These are phyloP conservation scores for Talinum fruticosum DNA, from an alignment of 148 eudicot genomes.

Conservation along the genomic window DNA sequence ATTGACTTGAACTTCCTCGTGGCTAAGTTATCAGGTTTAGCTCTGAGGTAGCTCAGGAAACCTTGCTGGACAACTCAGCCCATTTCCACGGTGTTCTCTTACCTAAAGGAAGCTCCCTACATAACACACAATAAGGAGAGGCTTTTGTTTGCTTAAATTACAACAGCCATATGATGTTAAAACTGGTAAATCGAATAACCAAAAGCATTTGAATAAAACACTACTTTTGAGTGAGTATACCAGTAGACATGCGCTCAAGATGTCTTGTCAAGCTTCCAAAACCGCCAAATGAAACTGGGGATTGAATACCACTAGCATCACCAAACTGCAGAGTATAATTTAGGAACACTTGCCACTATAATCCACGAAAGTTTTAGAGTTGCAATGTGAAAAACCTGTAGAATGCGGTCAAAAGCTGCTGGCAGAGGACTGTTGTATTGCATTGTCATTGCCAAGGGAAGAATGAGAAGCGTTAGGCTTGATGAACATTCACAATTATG, in stretches of 20 bases:
- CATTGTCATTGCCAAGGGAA: slow-evolving; percentile 22
- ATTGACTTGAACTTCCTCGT: neutral
- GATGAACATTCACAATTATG: neutral
- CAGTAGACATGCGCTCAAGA: slow-evolving; percentile 77
- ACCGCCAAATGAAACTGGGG: slow-evolving; percentile 98
- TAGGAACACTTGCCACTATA: slow-evolving; percentile 28
- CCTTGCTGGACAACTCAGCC: neutral
- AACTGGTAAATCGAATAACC: neutral
- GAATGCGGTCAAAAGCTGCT: slow-evolving; percentile 81
- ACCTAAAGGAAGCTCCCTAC: neutral
- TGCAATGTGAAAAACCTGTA: slow-evolving; percentile 59
- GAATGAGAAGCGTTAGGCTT: slow-evolving; percentile 2
- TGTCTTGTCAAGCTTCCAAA: slow-evolving; percentile 99
- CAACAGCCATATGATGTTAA: neutral
- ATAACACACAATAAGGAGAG: neutral
- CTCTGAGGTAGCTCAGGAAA: neutral
- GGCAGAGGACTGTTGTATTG: slow-evolving; percentile 74
- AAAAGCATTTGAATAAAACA: neutral
- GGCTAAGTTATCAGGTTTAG: neutral
- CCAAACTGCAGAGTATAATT: slow-evolving; percentile 74
- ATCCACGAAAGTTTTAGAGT: slow-evolving; percentile 26
- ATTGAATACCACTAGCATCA: slow-evolving; percentile 98
- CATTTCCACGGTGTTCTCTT: neutral
- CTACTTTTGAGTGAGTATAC: slow-evolving; percentile 22
- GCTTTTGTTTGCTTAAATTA: neutral